A percentile compares a stretch with the other conserved stretches of the same genome.
Evolutionary conservation across 495 filamentous ascomycete genomes (phyloP).

Genomic region (Penicillium macrosclerotiorum): DNA sequence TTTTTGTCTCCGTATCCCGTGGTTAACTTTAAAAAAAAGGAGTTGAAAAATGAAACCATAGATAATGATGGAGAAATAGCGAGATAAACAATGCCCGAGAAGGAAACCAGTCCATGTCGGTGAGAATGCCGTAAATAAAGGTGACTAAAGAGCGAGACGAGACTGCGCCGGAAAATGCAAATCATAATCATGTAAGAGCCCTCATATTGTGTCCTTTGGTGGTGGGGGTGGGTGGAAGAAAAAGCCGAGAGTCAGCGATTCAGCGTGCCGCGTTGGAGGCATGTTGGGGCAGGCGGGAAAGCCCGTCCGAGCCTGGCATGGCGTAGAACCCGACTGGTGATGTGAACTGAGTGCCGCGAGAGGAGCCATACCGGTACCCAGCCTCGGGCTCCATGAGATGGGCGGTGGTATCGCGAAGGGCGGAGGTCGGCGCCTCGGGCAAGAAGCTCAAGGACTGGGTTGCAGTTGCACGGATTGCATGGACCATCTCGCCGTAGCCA

Average conservation of each 20-base stretch:
- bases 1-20: no score
- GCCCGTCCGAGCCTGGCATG: no score
- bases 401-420: conserved; percentile 14
- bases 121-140: conserved; percentile 2
- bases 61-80: conserved; percentile 1
- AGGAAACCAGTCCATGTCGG: conserved; percentile 24
- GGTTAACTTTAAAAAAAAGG: not conserved
- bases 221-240: not conserved
- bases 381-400: no score
- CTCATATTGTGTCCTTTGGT: no score
- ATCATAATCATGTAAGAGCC: no score
- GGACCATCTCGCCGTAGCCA: conserved; percentile 40
- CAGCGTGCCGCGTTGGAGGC: conserved; percentile 19
- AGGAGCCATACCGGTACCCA: no score
- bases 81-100: conserved; percentile 3
- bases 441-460: conserved; percentile 35
- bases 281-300: conserved; percentile 13
- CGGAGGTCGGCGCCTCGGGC: conserved; percentile 24
- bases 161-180: conserved; percentile 26
- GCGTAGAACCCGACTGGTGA: no score
- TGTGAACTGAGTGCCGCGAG: no score
- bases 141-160: conserved; percentile 1
- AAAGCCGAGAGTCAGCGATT: not conserved
- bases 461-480: conserved; percentile 37
- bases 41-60: conserved; percentile 4